Conservation (phyloP, 176 grass and related monocot species). For the Triticum timopheevii region DNA sequence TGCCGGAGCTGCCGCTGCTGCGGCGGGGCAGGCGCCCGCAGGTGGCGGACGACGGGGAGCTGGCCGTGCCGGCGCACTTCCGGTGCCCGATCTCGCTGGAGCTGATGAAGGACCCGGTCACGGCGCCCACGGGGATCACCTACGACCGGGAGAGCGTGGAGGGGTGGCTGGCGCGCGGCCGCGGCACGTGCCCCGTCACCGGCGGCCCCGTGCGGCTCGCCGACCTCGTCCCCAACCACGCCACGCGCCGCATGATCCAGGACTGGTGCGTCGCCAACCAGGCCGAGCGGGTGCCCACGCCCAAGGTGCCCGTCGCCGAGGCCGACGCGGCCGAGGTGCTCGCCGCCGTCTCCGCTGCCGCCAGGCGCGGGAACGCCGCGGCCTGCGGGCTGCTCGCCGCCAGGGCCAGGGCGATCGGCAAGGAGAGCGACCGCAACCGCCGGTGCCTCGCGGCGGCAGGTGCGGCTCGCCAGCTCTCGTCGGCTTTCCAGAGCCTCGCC, state of each 20-base stretch:
- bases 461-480: constrained; percentile 15
- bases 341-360: constrained; percentile 7
- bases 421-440: constrained; percentile 70
- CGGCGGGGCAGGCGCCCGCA: neutral
- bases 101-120: constrained; percentile 81
- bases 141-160: constrained; percentile 80
- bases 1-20: constrained; percentile 35
- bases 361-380: constrained; percentile 29
- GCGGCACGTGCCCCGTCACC: constrained; percentile 66
- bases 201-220: constrained; percentile 25
- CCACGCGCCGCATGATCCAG: constrained; percentile 75
- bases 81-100: constrained; percentile 92
- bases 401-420: constrained; percentile 42
- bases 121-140: constrained; percentile 76
- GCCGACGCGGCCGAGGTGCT: constrained; percentile 44
- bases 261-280: constrained; percentile 80
- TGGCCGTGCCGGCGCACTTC: constrained; percentile 52
- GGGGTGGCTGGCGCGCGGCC: constrained; percentile 59
- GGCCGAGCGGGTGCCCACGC: constrained; percentile 66
- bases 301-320: constrained; percentile 46
- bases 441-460: constrained; percentile 40
- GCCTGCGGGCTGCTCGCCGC: constrained; percentile 31
- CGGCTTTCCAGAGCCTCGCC: constrained; percentile 40
- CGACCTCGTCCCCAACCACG: constrained; percentile 79
- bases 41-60: constrained; percentile 1